Evolutionary conservation across 805 yeast species (phyloP).

Genomic region (Nematodospora valgi): DNA sequence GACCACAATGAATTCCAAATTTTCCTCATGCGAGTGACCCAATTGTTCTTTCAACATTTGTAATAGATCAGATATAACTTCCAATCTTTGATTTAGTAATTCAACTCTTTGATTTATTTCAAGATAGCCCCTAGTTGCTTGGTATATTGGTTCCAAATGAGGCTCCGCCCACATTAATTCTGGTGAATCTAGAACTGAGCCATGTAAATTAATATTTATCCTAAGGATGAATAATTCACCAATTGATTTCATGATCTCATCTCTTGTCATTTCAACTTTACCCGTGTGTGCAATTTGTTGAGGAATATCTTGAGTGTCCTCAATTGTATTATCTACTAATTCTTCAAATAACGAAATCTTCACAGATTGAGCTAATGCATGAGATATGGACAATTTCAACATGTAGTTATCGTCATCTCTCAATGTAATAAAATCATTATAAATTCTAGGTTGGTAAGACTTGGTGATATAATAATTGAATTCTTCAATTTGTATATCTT

Average conservation of each 20-base stretch:
- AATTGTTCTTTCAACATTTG: conserved; percentile 97
- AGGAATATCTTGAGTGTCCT: conserved; percentile 95
- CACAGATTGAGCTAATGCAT: conserved; percentile 93
- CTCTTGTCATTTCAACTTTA: conserved; percentile 89
- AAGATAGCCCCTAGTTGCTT: conserved; percentile 91
- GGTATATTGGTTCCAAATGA: conserved; percentile 94
- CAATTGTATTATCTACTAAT: conserved; percentile 92
- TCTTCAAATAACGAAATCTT: conserved; percentile 95
- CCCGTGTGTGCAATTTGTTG: conserved; percentile 94
- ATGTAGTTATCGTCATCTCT: conserved; percentile 88
- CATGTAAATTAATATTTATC: conserved; percentile 78
- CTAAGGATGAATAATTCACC: conserved; percentile 91
- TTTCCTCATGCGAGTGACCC: conserved; percentile 91
- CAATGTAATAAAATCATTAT: conserved; percentile 90
- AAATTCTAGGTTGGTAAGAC: conserved; percentile 91
- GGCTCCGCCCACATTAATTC: conserved; percentile 99
- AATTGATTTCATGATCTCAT: conserved; percentile 94
- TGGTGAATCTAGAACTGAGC: conserved; percentile 90
- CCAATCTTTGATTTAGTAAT: conserved; percentile 83
- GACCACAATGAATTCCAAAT: conserved; percentile 86
- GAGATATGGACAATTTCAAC: conserved; percentile 89
- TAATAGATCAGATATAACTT: conserved; percentile 86
- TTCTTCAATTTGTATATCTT: conserved; percentile 92
- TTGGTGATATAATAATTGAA: conserved; percentile 92
- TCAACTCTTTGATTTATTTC: conserved; percentile 95